Base-by-base conservation (phyloP, 1,139 yeast genomes). In the Schizosaccharomyces versatilis region DNA sequence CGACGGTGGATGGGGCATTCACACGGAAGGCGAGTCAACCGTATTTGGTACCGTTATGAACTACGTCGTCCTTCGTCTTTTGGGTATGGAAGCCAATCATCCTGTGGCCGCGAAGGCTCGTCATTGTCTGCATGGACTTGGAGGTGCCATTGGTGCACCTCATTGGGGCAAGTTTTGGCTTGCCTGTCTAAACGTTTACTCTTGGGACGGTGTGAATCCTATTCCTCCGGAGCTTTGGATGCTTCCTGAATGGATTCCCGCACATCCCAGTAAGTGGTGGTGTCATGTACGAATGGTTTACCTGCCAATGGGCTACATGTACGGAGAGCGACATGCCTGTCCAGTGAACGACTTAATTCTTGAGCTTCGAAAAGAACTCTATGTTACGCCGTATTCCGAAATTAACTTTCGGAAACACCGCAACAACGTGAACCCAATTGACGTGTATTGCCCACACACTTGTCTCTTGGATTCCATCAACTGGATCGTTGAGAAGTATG, bases 1-100 rank as follows among this genome's bases (percentile, higher is more conserved):
- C 0, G 99, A 93, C 67, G 99, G 99, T n/a, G 99, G 98, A 0
- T 93, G 99, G 98, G 98, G 97, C 0, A 73, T 93, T 54, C 97
- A 90, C 65, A 77, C 86, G 2, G 80, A 78, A 53, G 98, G 90
- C 64, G 90, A 88, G 65, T 81, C 94, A 7, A 93, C 98, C 0
- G 93, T 93, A 61, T 88, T 86, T 66, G 98, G 99, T 5, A 93
- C 99, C 1, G 73, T 86, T 0, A 76, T 90, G 64, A 86, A 86
- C 67, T 93, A 93, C 66, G 81, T 90, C 7, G 70, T 73, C 38
- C 71, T 90, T 57, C 73, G 99, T 58, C 68, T 93, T 8, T 66
- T 90, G 56, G 98, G 98, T 0, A 64, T 93, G 62, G 68, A 76
- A 1, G 71, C 77, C 0, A 78, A 77, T 59, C 95, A 90, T 65